phyloP scores from a whole-genome alignment of 2,329 filamentous ascomycete species.

The Magnaporthiopsis incrustans region DNA sequence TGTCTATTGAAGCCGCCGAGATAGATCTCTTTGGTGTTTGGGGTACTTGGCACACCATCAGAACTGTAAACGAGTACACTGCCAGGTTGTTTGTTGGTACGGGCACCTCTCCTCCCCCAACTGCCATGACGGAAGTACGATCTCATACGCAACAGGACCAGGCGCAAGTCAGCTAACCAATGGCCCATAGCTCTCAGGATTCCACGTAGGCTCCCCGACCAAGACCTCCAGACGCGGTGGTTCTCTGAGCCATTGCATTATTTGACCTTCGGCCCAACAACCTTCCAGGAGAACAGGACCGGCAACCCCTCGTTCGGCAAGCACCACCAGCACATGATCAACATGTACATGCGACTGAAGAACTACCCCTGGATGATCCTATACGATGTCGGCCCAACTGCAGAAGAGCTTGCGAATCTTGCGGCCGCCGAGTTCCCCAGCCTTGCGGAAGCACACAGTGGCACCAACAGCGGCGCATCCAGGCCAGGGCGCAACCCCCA shows the following conservation, averaged over 20 bases:
- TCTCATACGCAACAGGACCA: background rate
- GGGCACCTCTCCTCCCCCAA: slow-evolving; percentile 22
- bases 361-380: slow-evolving; percentile 55
- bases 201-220: slow-evolving; percentile 50
- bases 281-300: slow-evolving; percentile 52
- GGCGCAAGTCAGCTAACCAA: background rate
- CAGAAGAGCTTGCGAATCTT: slow-evolving; percentile 25
- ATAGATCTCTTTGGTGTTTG: slow-evolving; percentile 72
- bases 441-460: slow-evolving; percentile 53
- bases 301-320: slow-evolving; percentile 55
- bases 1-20: slow-evolving; percentile 31
- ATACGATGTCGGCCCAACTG: slow-evolving; percentile 48
- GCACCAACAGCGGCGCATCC: slow-evolving; percentile 10
- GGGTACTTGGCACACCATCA: slow-evolving; percentile 90
- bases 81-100: slow-evolving; percentile 75
- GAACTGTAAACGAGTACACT: slow-evolving; percentile 79
- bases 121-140: too few relatives aligned
- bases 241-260: slow-evolving; percentile 61
- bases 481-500: slow-evolving; percentile 32
- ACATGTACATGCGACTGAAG: slow-evolving; percentile 57
- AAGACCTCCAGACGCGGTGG: slow-evolving; percentile 57
- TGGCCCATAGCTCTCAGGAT: slow-evolving; percentile 41
- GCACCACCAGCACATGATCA: slow-evolving; percentile 53
- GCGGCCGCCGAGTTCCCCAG: slow-evolving; percentile 54
- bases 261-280: slow-evolving; percentile 42